These are phyloP conservation scores for Hanseniaspora vineae DNA, from an alignment of 805 yeast species.

Conservation along the genomic window DNA sequence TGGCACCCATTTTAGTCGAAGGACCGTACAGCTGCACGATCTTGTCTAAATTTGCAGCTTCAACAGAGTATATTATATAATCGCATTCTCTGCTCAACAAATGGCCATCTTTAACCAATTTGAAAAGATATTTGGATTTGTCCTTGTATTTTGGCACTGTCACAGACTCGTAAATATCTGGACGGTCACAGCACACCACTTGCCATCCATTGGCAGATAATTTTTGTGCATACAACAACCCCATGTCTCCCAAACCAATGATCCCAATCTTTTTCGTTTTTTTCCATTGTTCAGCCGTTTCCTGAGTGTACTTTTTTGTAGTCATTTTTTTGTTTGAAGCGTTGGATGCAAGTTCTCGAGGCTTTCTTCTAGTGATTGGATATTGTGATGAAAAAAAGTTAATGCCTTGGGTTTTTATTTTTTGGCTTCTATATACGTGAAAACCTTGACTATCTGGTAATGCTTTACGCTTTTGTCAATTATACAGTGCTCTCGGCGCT, in stretches of 20 bases:
- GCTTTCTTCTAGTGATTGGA: too few species aligned
- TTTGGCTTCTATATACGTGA: too few species aligned
- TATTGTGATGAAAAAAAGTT: too few species aligned
- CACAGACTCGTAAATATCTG: conserved; percentile 36
- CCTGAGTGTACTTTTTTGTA: conserved; percentile 1
- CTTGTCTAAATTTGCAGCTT: conserved; percentile 68
- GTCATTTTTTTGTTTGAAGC: background rate
- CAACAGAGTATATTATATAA: conserved; percentile 81
- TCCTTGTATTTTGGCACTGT: conserved; percentile 24
- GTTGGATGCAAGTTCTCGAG: too few species aligned
- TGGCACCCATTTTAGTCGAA: conserved; percentile 72
- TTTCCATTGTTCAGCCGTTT: conserved; percentile 24
- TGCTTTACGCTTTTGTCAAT: too few species aligned
- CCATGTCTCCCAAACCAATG: conserved; percentile 97
- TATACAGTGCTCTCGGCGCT: too few species aligned
- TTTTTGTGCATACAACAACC: conserved; percentile 67
- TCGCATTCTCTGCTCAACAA: conserved; percentile 71
- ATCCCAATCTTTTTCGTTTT: conserved; percentile 58
- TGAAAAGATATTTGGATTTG: conserved; percentile 27
- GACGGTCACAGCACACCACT: conserved; percentile 80
- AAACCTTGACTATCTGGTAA: too few species aligned
- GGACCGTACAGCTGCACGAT: conserved; percentile 75
- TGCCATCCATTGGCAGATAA: conserved; percentile 78
- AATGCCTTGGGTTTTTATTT: too few species aligned
- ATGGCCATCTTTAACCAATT: conserved; percentile 67